These are phyloP conservation scores for Coriaria nepalensis DNA, from an alignment of 306 rosid species.

Conservation along the genomic window DNA sequence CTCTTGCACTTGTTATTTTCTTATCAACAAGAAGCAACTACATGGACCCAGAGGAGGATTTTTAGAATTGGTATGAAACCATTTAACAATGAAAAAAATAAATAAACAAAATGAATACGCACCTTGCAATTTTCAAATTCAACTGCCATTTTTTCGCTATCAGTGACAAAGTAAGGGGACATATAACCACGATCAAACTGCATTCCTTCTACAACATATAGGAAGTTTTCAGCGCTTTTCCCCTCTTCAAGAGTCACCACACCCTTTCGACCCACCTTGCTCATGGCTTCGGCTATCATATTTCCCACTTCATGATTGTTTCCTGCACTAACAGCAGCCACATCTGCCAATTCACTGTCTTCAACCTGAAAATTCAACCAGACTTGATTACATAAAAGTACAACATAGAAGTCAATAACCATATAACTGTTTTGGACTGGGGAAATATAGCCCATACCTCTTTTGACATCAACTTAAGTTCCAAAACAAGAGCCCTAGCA, in stretches of 20 bases:
- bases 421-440: background rate
- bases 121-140: slow-evolving; percentile 98
- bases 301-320: slow-evolving; percentile 85
- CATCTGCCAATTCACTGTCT: slow-evolving; percentile 93
- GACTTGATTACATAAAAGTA: too few species aligned
- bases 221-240: slow-evolving; percentile 82
- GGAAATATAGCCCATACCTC: slow-evolving; percentile 35
- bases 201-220: slow-evolving; percentile 98
- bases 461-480: slow-evolving; percentile 72
- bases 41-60: slow-evolving; percentile 11
- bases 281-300: slow-evolving; percentile 99
- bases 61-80: background rate
- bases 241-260: slow-evolving; percentile 99
- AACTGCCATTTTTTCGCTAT: slow-evolving; percentile 94
- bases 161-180: slow-evolving; percentile 96
- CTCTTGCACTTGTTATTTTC: slow-evolving; percentile 88
- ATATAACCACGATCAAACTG: slow-evolving; percentile 98
- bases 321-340: slow-evolving; percentile 99
- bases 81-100: too few species aligned
- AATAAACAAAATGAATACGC: background rate
- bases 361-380: slow-evolving; percentile 52
- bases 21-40: slow-evolving; percentile 97
- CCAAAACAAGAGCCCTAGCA: slow-evolving; percentile 58
- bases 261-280: slow-evolving; percentile 95
- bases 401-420: background rate